These are phyloP conservation scores for Mayamaea pseudoterrestris DNA, from an alignment of 108 stramenopile genomes.

Conservation along the genomic window DNA sequence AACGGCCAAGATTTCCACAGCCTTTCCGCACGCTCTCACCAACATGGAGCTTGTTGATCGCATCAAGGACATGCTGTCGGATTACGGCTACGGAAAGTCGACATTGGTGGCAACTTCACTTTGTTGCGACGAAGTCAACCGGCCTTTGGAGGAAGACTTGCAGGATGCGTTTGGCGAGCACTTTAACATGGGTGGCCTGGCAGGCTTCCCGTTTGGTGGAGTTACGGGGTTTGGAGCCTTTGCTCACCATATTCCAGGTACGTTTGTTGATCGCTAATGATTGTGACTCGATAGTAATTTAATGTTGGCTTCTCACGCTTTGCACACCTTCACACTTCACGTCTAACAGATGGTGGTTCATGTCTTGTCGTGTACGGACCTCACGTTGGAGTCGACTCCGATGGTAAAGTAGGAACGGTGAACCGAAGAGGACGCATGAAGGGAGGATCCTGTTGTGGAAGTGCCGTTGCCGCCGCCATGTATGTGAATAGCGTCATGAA, in stretches of 20 bases:
- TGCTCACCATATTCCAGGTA: constrained; percentile 49
- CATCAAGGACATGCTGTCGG: constrained; percentile 6
- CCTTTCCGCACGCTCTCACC: constrained; percentile 24
- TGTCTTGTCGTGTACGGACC: constrained; percentile 48
- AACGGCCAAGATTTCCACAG: constrained; percentile 17
- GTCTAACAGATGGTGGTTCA: constrained; percentile 44
- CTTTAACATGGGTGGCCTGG: constrained; percentile 30
- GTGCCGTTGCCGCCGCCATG: constrained; percentile 32
- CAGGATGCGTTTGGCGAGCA: constrained; percentile 11
- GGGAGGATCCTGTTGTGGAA: constrained; percentile 45
- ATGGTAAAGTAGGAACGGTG: constrained; percentile 42
- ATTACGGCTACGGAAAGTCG: constrained; percentile 16
- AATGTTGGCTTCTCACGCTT: too few relatives aligned
- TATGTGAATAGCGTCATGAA: constrained; percentile 4
- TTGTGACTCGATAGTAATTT: too few relatives aligned
- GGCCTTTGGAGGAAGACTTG: constrained; percentile 38
- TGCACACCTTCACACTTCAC: constrained; percentile 31
- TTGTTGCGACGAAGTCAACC: constrained; percentile 55
- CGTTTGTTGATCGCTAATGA: constrained; percentile 34
- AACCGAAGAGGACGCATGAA: constrained; percentile 35
- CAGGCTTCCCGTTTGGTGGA: constrained; percentile 56
- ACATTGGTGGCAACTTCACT: constrained; percentile 33
- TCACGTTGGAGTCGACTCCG: constrained; percentile 43
- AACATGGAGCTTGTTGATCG: constrained; percentile 22
- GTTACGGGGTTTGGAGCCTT: constrained; percentile 39